Evolutionary conservation across 208 protist species (phyloP).

Genomic region (Trichomonas gallinae): DNA sequence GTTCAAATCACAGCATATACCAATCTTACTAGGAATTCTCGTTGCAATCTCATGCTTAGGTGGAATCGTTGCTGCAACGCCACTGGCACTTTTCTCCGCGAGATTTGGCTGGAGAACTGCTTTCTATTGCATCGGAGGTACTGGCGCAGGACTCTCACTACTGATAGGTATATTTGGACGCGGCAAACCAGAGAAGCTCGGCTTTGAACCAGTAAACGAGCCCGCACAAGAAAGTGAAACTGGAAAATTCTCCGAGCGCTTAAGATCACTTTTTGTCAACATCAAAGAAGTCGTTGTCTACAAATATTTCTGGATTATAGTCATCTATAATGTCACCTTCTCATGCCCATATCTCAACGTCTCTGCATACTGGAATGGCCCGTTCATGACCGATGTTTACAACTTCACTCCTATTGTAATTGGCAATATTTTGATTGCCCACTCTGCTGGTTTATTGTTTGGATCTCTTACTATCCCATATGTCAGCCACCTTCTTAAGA

Average conservation of each 20-base stretch:
- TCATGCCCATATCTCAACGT: too few species aligned
- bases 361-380: background rate
- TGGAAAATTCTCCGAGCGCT: background rate
- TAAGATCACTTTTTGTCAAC: background rate
- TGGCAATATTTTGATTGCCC: background rate
- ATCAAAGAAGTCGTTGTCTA: background rate
- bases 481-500: background rate
- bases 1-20: background rate
- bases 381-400: background rate
- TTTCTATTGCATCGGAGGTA: background rate
- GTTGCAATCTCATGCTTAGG: background rate
- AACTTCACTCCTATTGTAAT: too few species aligned
- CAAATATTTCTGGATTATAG: background rate
- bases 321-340: background rate
- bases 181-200: background rate
- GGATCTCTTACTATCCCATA: background rate
- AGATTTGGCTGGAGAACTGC: background rate
- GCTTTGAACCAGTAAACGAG: background rate
- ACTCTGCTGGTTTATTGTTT: background rate
- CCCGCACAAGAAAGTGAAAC: background rate
- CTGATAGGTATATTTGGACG: background rate
- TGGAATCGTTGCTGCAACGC: background rate
- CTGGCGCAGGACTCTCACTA: background rate
- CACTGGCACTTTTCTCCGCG: background rate
- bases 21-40: background rate